A percentile compares a stretch with the other conserved stretches of the same genome.
These are phyloP conservation scores for Lachancea quebecensis DNA, from an alignment of 805 yeast species.

Conservation along the genomic window DNA sequence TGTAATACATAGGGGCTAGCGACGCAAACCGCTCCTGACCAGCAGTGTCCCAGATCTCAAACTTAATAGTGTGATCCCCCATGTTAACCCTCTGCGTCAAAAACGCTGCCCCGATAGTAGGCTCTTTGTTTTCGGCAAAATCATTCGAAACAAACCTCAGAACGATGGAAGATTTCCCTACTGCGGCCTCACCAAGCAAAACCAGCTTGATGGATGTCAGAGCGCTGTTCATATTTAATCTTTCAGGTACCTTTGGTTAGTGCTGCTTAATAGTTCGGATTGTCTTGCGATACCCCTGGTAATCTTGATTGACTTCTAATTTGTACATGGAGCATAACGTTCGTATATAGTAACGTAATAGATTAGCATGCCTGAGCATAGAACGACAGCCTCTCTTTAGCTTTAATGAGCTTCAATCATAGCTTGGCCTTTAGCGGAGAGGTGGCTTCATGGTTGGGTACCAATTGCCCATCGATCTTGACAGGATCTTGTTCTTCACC, in stretches of 20 bases:
- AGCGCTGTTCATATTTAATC: slow-evolving; percentile 22
- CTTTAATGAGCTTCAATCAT: slow-evolving; percentile 6
- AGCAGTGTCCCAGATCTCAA: slow-evolving; percentile 95
- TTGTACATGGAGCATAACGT: no score
- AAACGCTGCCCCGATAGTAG: slow-evolving; percentile 97
- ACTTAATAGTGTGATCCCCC: slow-evolving; percentile 79
- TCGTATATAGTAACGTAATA: no score
- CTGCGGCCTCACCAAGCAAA: slow-evolving; percentile 94
- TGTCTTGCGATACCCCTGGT: neutral
- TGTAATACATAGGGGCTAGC: slow-evolving; percentile 93
- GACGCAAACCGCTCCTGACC: slow-evolving; percentile 97
- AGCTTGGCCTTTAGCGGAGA: slow-evolving; percentile 23
- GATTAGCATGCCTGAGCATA: no score
- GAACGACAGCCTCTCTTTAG: neutral
- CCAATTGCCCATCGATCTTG: slow-evolving; percentile 17
- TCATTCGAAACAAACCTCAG: slow-evolving; percentile 90
- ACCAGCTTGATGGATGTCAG: slow-evolving; percentile 66
- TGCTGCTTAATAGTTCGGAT: slow-evolving; percentile 9
- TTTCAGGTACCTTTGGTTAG: neutral
- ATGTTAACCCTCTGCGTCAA: slow-evolving; percentile 88
- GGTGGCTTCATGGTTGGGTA: slow-evolving; percentile 22
- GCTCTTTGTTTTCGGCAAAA: slow-evolving; percentile 95
- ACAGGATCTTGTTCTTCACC: slow-evolving; percentile 46
- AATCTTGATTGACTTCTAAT: neutral
- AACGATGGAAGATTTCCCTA: slow-evolving; percentile 90